Conservation (phyloP, 1,139 yeast species). For the Saccharomyces hybrid region DNA sequence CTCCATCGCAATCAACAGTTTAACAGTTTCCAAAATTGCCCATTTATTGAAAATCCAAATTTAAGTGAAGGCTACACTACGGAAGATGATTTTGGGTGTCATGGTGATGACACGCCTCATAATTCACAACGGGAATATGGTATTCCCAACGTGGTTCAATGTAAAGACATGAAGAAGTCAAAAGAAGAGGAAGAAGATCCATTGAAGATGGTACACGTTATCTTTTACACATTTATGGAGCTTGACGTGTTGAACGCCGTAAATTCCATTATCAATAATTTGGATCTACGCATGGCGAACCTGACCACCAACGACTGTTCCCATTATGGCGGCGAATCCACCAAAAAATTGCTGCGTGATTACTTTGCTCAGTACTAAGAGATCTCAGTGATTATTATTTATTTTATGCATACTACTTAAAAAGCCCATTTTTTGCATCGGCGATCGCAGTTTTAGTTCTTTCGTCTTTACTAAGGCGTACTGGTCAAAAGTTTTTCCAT, state of each 20-base stretch:
- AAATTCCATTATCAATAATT: conserved; percentile 27
- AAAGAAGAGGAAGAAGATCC: conserved; percentile 26
- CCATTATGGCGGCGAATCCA: conserved; percentile 45
- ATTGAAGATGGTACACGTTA: conserved; percentile 47
- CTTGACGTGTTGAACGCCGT: conserved; percentile 57
- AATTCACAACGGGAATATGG: conserved; percentile 49
- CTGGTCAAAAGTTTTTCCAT: neutral
- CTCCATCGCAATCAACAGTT: neutral
- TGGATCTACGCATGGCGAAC: conserved; percentile 11
- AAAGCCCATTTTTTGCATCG: neutral
- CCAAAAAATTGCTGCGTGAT: conserved; percentile 43
- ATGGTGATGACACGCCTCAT: conserved; percentile 88
- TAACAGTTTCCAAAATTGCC: conserved; percentile 18
- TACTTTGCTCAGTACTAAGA: conserved; percentile 25
- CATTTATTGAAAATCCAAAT: conserved; percentile 21
- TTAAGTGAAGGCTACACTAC: conserved; percentile 61
- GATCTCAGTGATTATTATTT: neutral
- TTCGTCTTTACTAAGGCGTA: neutral
- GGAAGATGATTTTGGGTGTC: conserved; percentile 68
- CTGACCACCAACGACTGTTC: conserved; percentile 30
- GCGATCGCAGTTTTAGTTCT: neutral
- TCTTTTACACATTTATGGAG: conserved; percentile 70
- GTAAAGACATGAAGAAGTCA: conserved; percentile 21
- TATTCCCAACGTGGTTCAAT: conserved; percentile 70
- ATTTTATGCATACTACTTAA: neutral